Conservation (phyloP, 2,329 filamentous ascomycete species). For the Diaporthe longicolla region DNA sequence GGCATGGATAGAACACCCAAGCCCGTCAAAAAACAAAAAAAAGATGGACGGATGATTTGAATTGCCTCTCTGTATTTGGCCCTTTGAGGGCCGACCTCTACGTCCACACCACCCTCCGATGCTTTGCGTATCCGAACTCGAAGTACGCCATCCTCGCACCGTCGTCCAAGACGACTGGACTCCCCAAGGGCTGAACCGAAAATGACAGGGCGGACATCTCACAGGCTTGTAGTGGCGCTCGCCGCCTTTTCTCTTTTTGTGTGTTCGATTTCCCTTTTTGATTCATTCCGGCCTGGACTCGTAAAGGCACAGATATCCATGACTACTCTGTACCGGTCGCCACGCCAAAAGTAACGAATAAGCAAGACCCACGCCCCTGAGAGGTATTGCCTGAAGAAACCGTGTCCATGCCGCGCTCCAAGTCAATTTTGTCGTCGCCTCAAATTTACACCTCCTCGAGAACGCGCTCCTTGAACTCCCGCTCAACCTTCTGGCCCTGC, state of each 20-base stretch:
- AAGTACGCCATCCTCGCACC: conserved; percentile 30
- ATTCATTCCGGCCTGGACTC: conserved; percentile 54
- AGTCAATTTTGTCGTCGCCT: conserved; percentile 51
- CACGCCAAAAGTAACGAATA: conserved; percentile 64
- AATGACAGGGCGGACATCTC: conserved; percentile 35
- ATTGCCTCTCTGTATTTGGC: conserved; percentile 33
- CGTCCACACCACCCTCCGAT: conserved; percentile 17
- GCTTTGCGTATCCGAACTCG: conserved; percentile 22
- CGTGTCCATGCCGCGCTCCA: conserved; percentile 56
- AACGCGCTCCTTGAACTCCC: conserved; percentile 99
- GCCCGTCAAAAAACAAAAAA: background rate
- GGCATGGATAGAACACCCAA: background rate
- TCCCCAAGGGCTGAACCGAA: conserved; percentile 14
- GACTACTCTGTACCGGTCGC: conserved; percentile 56
- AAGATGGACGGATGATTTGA: background rate
- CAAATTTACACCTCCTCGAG: conserved; percentile 89
- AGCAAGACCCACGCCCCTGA: conserved; percentile 62
- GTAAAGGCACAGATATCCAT: conserved; percentile 51
- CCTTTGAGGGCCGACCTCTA: conserved; percentile 24
- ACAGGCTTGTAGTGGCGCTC: conserved; percentile 42
- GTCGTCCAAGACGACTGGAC: background rate
- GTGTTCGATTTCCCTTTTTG: conserved; percentile 49
- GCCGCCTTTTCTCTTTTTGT: conserved; percentile 15
- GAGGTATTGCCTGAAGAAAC: conserved; percentile 56
- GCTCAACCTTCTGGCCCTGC: conserved; percentile 97